Base-by-base conservation (phyloP, 768 basidiomycete genomes). In the Rhodotorula kratochvilovae region DNA sequence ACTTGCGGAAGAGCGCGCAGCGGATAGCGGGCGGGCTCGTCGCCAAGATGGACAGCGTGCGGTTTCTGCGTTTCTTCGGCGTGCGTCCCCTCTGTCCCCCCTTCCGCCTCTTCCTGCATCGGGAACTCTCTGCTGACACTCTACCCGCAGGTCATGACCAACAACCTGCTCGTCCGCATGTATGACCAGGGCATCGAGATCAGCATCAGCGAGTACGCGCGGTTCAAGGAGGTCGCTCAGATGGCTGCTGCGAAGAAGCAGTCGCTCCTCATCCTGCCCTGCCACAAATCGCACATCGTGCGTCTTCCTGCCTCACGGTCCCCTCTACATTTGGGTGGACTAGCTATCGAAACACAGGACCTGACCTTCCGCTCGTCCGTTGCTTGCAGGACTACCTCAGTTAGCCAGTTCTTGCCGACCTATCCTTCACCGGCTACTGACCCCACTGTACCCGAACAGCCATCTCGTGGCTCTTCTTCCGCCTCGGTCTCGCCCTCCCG, bases 211-310 rank as follows among this genome's bases (percentile, higher is more conserved):
- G 68, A 76, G 63, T 73, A 68, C 42, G 51, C 53, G 4, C 62
- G 56, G 10, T 73, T 78, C 54, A 74, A 72, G 12, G 71, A 73
- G 31, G 76, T 72, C 50, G 77, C 77, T 5, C 33, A 70, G 27
- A 13, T 62, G 4, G 77, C 77, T 0, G 73, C 73, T 0, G 21
- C 62, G 43, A 72, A 72, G 61, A 61, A 67, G 48, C 77, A 78
- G 56, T 71, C 76, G 19, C 58, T 76, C 19, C 66, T 78, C 45
- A 69, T 78, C 33, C 62, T 78, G 7, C 77, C 77, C 0, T 76
- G 76, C 46, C 77, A 78, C 71, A 78, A 78, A 50, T 68, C 64
- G 2, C 77, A 77, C 61, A 73, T 78, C 29, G 70, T 71, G 43
- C 45, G 58, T 61, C 56, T 11, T 11, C 27, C 50, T 10, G 25